Conservation (phyloP, 768 basidiomycete genomes). For the Phanerochaete sordida region DNA sequence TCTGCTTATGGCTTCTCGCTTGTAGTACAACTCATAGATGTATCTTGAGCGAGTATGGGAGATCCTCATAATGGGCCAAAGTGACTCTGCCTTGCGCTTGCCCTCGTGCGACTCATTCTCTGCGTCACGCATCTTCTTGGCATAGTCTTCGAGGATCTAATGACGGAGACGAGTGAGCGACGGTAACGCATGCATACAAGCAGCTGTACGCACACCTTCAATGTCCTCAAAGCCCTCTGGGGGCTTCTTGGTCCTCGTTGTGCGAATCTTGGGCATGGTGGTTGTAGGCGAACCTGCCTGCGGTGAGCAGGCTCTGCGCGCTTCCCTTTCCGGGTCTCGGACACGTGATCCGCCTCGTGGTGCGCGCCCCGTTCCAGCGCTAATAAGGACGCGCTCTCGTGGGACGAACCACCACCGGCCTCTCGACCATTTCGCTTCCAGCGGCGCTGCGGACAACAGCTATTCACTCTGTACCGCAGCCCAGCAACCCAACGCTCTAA, state of each 20-base stretch:
- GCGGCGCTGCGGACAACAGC: not conserved
- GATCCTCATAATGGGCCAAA: slow-evolving; percentile 99
- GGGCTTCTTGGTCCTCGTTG: slow-evolving; percentile 87
- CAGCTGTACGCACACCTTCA: slow-evolving; percentile 52
- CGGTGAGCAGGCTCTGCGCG: not conserved
- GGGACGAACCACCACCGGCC: slow-evolving; percentile 6
- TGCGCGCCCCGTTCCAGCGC: slow-evolving; percentile 8
- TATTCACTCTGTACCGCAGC: not conserved
- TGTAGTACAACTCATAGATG: slow-evolving; percentile 98
- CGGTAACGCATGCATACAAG: not conserved
- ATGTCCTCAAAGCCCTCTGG: slow-evolving; percentile 97
- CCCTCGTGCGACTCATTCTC: slow-evolving; percentile 99
- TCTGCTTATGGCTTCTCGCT: slow-evolving; percentile 90
- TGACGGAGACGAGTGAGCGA: not conserved
- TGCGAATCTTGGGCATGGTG: slow-evolving; percentile 90
- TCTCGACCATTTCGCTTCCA: not conserved
- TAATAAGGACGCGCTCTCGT: slow-evolving; percentile 6
- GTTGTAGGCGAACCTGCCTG: slow-evolving; percentile 8
- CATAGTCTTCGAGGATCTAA: slow-evolving; percentile 96
- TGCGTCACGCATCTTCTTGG: slow-evolving; percentile 98
- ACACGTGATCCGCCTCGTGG: slow-evolving; percentile 13
- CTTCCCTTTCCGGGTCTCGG: not conserved
- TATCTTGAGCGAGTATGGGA: slow-evolving; percentile 95
- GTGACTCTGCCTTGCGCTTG: slow-evolving; percentile 88
- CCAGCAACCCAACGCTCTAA: not conserved